Base-by-base conservation (phyloP, 2,329 filamentous ascomycete species). In the Drechslera avenae region DNA sequence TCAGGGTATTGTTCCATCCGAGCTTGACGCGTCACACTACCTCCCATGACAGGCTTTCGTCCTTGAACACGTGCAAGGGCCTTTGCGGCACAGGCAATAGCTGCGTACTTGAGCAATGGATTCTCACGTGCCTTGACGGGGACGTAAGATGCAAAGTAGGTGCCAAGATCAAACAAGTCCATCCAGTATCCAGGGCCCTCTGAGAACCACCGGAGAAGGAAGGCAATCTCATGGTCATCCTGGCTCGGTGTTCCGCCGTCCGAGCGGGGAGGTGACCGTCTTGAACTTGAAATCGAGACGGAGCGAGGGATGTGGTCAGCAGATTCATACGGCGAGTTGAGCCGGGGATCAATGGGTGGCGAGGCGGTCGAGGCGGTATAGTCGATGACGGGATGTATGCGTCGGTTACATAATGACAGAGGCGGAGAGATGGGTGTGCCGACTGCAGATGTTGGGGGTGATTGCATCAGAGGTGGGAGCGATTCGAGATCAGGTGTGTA, bases 61-160 rank as follows among this genome's bases (percentile, higher is more conserved):
- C 80, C 80, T 55, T 79, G 77, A 6, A 84, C 79, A 33, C 80
- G 78, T 14, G 80, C 79, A 14, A 86, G 74, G 57, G 85, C 81
- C 62, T 86, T 87, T 10, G 83, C 84, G 5, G 83, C 80, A 54
- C 84, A 84, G 17, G 84, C 83, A 52, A 84, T 83, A 7, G 83
- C 81, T 6, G 84, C 81, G 60, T 80, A 80, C 43, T 77, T 76
- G 33, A 80, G 73, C 40, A 80, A 63, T n/a, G 78, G 75, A 44
- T 81, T 79, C 26, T 78, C 74, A 4, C 73, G 67, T 10, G 84
- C 81, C 62, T 81, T 81, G 2, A 85, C 77, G 1, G 83, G 83
- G 16, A 86, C 81, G 44, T 83, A 78, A 18, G 81, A 82, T 3
- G 81, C 78, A 51, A 86, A 87, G 64, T 86, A 86, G 33, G 78